A percentile compares a stretch with the other conserved stretches of the same genome.
Conservation (phyloP, 495 filamentous ascomycete species). For the Trichoderma gamsii region DNA sequence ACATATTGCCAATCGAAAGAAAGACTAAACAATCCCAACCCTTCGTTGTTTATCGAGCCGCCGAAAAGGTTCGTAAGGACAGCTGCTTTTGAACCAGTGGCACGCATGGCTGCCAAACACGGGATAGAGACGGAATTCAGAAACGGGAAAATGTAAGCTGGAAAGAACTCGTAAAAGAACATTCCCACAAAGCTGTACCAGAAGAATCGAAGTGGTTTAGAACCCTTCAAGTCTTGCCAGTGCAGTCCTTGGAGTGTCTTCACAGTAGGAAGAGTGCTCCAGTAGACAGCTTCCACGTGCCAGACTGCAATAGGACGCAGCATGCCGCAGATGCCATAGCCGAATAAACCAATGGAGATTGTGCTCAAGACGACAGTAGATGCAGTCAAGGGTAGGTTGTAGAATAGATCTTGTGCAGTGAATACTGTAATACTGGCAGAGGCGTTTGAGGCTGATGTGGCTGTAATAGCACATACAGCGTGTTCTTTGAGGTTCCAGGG, state of each 20-base stretch:
- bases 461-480: slow-evolving; percentile 24
- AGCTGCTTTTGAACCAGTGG: slow-evolving; percentile 19
- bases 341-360: slow-evolving; percentile 32
- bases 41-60: slow-evolving; percentile 20
- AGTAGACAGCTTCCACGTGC: slow-evolving; percentile 37
- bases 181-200: slow-evolving; percentile 19
- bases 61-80: slow-evolving; percentile 15
- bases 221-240: slow-evolving; percentile 21
- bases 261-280: slow-evolving; percentile 23
- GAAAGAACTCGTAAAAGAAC: slow-evolving; percentile 25
- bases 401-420: slow-evolving; percentile 23
- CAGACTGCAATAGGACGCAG: slow-evolving; percentile 24
- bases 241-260: slow-evolving; percentile 24
- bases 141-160: slow-evolving; percentile 23
- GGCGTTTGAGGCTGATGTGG: slow-evolving; percentile 19
- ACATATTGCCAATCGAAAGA: slow-evolving; percentile 26
- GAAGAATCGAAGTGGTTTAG: slow-evolving; percentile 22
- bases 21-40: slow-evolving; percentile 23
- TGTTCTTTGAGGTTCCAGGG: slow-evolving; percentile 38
- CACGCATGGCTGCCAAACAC: slow-evolving; percentile 22
- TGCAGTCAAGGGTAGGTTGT: slow-evolving; percentile 19
- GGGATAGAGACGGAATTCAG: slow-evolving; percentile 22
- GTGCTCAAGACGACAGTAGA: slow-evolving; percentile 26
- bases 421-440: slow-evolving; percentile 24
- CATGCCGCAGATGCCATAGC: slow-evolving; percentile 37